Percentiles rank a stretch among this genome's conserved stretches.
Conservation (phyloP, 2,329 filamentous ascomycete species). For the Xylaria sp. region DNA sequence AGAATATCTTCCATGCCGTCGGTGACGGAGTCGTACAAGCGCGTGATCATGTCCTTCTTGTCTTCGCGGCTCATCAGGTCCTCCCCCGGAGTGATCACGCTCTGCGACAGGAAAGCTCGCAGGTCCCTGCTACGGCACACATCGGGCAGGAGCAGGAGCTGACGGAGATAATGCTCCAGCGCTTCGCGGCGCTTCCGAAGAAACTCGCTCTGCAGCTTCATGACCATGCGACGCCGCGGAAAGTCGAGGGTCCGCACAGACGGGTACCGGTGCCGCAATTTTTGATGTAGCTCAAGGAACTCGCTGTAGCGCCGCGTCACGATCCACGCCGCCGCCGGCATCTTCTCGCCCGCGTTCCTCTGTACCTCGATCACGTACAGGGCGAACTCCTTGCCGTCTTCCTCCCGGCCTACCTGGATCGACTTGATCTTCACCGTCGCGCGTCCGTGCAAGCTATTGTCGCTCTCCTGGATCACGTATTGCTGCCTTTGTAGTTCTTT, state of each 20-base stretch:
- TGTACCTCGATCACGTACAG: slow-evolving; percentile 92
- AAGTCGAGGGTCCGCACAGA: slow-evolving; percentile 91
- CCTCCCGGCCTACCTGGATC: slow-evolving; percentile 88
- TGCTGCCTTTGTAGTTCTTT: slow-evolving; percentile 97
- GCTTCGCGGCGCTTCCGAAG: slow-evolving; percentile 83
- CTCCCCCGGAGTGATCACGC: slow-evolving; percentile 69
- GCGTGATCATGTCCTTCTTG: slow-evolving; percentile 86
- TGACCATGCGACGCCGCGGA: slow-evolving; percentile 85
- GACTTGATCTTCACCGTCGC: slow-evolving; percentile 89
- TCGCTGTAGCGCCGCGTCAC: slow-evolving; percentile 94
- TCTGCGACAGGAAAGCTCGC: slow-evolving; percentile 88
- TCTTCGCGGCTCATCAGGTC: slow-evolving; percentile 61
- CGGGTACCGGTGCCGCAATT: slow-evolving; percentile 79
- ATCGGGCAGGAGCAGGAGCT: slow-evolving; percentile 83
- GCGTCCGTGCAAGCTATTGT: slow-evolving; percentile 93
- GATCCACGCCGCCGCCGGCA: slow-evolving; percentile 94
- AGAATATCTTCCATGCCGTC: slow-evolving; percentile 98
- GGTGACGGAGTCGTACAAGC: slow-evolving; percentile 94
- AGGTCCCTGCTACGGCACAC: slow-evolving; percentile 93
- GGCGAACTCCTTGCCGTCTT: slow-evolving; percentile 91
- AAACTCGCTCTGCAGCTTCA: slow-evolving; percentile 97
- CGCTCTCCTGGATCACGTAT: slow-evolving; percentile 95
- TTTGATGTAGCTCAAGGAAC: slow-evolving; percentile 93
- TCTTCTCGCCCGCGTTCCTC: slow-evolving; percentile 87
- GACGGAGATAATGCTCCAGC: slow-evolving; percentile 81